Evolutionary conservation across 139 green algal genomes (phyloP).

Genomic region (Chlorella sp.): DNA sequence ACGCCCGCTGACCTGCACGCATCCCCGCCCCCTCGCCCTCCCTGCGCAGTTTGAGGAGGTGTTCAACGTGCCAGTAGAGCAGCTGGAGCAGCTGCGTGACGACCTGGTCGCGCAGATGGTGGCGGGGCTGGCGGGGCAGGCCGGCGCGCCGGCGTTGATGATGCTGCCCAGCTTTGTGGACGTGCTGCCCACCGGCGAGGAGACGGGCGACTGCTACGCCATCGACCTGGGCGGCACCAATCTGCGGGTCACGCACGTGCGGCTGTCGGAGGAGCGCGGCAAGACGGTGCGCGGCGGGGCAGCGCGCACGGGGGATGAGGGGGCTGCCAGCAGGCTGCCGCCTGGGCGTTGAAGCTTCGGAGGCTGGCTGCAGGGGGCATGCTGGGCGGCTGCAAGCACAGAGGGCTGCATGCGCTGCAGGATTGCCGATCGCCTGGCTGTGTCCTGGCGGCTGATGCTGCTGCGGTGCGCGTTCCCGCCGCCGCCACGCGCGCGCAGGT

Average conservation of each 20-base stretch:
- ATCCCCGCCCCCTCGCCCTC: background rate
- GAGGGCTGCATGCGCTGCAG: too few species aligned
- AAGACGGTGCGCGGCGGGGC: too few species aligned
- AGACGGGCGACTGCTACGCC: slow-evolving; percentile 76
- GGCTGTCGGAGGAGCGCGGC: slow-evolving; percentile 31
- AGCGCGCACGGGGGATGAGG: too few species aligned
- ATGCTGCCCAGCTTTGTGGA: slow-evolving; percentile 64
- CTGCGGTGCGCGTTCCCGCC: too few species aligned
- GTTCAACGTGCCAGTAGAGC: slow-evolving; percentile 1
- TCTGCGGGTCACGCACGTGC: slow-evolving; percentile 72
- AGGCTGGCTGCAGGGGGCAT: too few species aligned
- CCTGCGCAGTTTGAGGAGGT: slow-evolving; percentile 22
- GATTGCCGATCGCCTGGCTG: too few species aligned
- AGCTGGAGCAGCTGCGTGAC: slow-evolving; percentile 11
- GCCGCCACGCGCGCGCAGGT: too few species aligned
- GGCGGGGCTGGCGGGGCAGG: slow-evolving; percentile 19
- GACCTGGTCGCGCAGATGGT: slow-evolving; percentile 35
- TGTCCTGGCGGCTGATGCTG: too few species aligned
- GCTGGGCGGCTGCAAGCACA: too few species aligned
- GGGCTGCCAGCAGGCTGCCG: too few species aligned
- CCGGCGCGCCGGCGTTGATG: slow-evolving; percentile 20
- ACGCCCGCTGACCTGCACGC: background rate
- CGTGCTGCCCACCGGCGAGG: slow-evolving; percentile 51
- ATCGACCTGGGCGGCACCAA: slow-evolving; percentile 93
- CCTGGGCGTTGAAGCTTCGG: too few species aligned